Evolutionary conservation across 1,284 basidiomycete genomes (phyloP).

Genomic region (Phellopilus nigrolimitatus): DNA sequence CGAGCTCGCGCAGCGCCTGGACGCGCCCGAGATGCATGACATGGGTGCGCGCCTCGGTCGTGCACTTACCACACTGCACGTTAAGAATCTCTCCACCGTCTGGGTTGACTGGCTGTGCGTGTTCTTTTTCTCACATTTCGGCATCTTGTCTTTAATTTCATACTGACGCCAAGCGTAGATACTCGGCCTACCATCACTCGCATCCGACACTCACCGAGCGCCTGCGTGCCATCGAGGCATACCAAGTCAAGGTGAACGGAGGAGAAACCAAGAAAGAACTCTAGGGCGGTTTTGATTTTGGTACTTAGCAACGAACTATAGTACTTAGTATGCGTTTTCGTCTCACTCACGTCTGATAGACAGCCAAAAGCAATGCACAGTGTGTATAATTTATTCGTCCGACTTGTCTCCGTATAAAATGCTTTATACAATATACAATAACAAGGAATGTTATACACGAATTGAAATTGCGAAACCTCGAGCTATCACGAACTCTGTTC

Average conservation of each 20-base stretch:
- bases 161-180: slow-evolving; percentile 37
- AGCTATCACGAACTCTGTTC: background rate
- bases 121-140: slow-evolving; percentile 13
- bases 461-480: no score
- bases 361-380: no score
- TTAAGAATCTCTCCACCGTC: slow-evolving; percentile 86
- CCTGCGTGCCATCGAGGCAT: slow-evolving; percentile 70
- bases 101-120: slow-evolving; percentile 87
- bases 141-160: background rate
- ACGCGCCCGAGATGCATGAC: slow-evolving; percentile 49
- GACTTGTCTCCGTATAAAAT: background rate
- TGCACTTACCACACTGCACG: slow-evolving; percentile 79
- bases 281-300: slow-evolving; percentile 5
- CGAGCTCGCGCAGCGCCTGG: slow-evolving; percentile 44
- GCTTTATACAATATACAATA: background rate
- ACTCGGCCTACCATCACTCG: slow-evolving; percentile 90
- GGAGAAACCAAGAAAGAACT: slow-evolving; percentile 24
- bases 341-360: no score
- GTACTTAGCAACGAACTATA: no score
- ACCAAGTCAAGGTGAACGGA: slow-evolving; percentile 33
- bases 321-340: no score
- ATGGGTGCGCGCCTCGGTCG: slow-evolving; percentile 78
- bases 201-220: slow-evolving; percentile 89
- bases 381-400: background rate
- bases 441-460: background rate